A percentile compares a stretch with the other conserved stretches of the same genome.
These are phyloP conservation scores for Aspergillus puulaauensis DNA, from an alignment of 2,329 filamentous ascomycete species.

Conservation along the genomic window DNA sequence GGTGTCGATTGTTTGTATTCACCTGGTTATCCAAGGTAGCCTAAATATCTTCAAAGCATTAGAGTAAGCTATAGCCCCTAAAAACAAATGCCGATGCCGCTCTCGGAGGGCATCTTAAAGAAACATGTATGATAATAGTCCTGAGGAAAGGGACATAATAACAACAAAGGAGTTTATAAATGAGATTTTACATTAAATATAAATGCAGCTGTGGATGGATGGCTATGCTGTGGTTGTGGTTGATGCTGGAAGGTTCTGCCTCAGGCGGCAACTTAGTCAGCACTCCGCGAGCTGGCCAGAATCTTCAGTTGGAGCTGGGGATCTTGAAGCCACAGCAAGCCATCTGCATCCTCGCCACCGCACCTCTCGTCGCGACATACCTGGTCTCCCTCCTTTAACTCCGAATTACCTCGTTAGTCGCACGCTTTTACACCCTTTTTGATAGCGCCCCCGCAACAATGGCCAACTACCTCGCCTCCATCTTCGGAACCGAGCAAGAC, in stretches of 20 bases:
- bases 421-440: background rate
- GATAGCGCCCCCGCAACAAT: slow-evolving; percentile 49
- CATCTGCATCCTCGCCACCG: background rate
- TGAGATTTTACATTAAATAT: too few species aligned
- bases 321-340: slow-evolving; percentile 1
- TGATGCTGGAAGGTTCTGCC: slow-evolving; percentile 4
- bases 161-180: too few species aligned
- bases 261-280: slow-evolving; percentile 29
- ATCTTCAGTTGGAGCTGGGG: slow-evolving; percentile 31
- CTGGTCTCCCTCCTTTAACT: background rate
- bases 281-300: slow-evolving; percentile 33
- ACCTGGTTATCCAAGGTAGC: too few species aligned
- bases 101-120: too few species aligned
- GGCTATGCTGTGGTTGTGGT: background rate
- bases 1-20: background rate
- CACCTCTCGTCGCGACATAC: background rate
- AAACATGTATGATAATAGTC: too few species aligned
- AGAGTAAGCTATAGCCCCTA: background rate
- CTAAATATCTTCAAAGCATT: too few species aligned
- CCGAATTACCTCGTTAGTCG: background rate
- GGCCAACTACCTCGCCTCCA: slow-evolving; percentile 98
- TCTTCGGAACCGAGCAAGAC: slow-evolving; percentile 99
- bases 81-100: background rate
- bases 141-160: too few species aligned
- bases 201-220: background rate